Conservation (phyloP, 257 asterid genomes). For the Osmanthus fragrans region DNA sequence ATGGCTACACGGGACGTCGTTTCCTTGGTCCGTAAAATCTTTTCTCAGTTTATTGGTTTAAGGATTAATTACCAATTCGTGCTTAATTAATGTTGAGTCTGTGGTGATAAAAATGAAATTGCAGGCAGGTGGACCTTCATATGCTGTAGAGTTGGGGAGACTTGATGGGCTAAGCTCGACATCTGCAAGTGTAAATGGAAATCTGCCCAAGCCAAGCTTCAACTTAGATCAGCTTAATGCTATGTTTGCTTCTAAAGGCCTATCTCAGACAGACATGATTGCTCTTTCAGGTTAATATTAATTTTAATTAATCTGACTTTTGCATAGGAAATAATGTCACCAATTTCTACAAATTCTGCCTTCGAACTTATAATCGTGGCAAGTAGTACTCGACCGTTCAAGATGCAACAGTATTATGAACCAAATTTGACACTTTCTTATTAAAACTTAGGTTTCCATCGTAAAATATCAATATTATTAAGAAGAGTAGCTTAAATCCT, state of each 20-base stretch:
- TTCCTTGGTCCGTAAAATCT: slow-evolving; percentile 46
- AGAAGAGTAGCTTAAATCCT: too few species aligned
- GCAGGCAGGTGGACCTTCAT: slow-evolving; percentile 52
- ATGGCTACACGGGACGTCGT: slow-evolving; percentile 82
- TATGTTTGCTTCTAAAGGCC: slow-evolving; percentile 40
- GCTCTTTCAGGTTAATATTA: slow-evolving; percentile 47
- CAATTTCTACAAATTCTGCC: background rate
- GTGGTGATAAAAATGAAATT: background rate
- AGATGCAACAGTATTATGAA: background rate
- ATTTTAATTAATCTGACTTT: background rate
- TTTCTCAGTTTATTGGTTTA: background rate
- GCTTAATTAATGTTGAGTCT: background rate
- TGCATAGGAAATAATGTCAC: too few species aligned
- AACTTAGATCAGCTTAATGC: slow-evolving; percentile 41
- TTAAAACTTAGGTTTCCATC: too few species aligned
- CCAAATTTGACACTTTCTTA: too few species aligned
- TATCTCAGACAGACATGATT: slow-evolving; percentile 42
- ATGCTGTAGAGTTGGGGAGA: slow-evolving; percentile 51
- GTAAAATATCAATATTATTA: too few species aligned
- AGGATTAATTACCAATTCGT: background rate
- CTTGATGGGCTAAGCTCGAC: slow-evolving; percentile 47
- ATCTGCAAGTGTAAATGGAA: slow-evolving; percentile 43
- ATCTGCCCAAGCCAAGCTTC: slow-evolving; percentile 43
- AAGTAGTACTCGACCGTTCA: background rate
- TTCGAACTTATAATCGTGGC: too few species aligned